Evolutionary conservation across 2,329 filamentous ascomycete genomes (phyloP).

Genomic region (Venturia nashicola): DNA sequence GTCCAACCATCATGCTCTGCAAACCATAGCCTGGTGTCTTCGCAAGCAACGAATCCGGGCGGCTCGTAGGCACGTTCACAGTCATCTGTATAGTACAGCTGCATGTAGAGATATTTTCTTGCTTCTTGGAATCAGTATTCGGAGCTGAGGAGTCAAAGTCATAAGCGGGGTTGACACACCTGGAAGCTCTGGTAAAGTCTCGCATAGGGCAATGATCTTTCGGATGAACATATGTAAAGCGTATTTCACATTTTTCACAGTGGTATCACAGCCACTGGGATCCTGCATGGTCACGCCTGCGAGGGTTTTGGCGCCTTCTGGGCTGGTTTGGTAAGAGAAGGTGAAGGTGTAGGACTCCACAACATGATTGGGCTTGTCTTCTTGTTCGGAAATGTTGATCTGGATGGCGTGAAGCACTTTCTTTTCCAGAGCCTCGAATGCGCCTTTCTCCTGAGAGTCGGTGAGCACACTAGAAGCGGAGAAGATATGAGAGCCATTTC

Average conservation of each 20-base stretch:
- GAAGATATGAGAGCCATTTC: neutral
- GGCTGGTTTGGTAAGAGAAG: conserved; percentile 27
- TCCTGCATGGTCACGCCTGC: conserved; percentile 12
- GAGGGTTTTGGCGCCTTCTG: conserved; percentile 3
- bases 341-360: conserved; percentile 39
- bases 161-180: conserved; percentile 18
- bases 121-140: conserved; percentile 15
- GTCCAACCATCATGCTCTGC: conserved; percentile 26
- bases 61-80: conserved; percentile 28
- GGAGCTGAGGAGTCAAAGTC: neutral
- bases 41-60: conserved; percentile 24
- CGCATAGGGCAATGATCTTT: conserved; percentile 20
- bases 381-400: conserved; percentile 31
- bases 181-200: conserved; percentile 28
- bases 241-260: conserved; percentile 26
- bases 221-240: conserved; percentile 32
- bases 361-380: conserved; percentile 24
- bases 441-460: conserved; percentile 31
- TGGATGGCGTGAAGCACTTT: conserved; percentile 33
- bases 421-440: conserved; percentile 32
- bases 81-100: conserved; percentile 32
- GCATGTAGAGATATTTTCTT: conserved; percentile 29
- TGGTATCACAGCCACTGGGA: conserved; percentile 20
- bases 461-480: neutral
- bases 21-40: conserved; percentile 22